Conservation (phyloP, 176 grass and related monocot genomes). For the Bromus sterilis region DNA sequence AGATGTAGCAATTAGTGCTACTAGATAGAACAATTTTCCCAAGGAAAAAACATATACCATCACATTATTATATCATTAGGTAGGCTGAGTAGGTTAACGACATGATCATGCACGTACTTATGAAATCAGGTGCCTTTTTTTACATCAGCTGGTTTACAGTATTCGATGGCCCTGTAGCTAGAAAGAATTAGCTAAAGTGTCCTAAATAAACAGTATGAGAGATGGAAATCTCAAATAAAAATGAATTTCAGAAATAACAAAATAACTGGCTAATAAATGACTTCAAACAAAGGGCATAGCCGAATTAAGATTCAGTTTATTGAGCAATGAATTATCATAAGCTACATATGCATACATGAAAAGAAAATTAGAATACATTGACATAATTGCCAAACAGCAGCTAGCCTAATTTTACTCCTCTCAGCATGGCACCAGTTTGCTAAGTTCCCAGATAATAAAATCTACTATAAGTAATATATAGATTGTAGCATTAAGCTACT, state of each 20-base stretch:
- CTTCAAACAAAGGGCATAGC: not conserved
- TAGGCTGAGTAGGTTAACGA: not conserved
- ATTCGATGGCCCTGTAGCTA: not conserved
- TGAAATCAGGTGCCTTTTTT: not conserved
- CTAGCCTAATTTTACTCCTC: not conserved
- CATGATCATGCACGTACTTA: not conserved
- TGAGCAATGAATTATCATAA: not conserved
- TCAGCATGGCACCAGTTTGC: not conserved
- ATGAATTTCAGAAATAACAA: not conserved
- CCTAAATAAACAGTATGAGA: not conserved
- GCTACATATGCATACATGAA: not conserved
- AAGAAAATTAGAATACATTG: not conserved
- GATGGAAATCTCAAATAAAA: not conserved
- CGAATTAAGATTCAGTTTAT: not conserved
- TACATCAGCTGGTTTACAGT: not conserved
- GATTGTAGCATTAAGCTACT: not conserved
- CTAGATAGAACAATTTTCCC: not conserved
- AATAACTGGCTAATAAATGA: not conserved
- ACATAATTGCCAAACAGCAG: not conserved
- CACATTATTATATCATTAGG: not conserved
- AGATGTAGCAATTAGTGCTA: not conserved
- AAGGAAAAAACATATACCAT: not conserved
- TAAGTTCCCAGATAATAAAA: not conserved
- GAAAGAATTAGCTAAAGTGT: not conserved
- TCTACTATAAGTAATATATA: not conserved